A percentile compares a stretch with the other conserved stretches of the same genome.
phyloP scores from a whole-genome alignment of 2,329 filamentous ascomycete species.

The Trichoderma semiorbis region DNA sequence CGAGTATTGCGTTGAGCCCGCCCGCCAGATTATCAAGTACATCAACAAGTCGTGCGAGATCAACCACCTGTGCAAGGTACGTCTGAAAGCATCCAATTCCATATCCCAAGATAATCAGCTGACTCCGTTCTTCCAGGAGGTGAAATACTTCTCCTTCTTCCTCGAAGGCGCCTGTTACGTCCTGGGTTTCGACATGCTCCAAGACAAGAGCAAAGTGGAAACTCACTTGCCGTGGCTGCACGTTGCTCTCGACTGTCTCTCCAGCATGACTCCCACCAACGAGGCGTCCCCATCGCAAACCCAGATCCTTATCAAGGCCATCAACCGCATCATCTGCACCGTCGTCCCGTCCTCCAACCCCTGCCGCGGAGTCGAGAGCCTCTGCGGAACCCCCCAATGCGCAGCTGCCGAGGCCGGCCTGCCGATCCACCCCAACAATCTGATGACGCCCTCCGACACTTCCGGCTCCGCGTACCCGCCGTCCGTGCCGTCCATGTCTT shows the following conservation, averaged over 20 bases:
- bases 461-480: background rate
- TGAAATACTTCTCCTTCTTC: conserved; percentile 9
- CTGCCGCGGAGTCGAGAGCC: background rate
- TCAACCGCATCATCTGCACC: conserved; percentile 13
- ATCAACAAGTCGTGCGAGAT: conserved; percentile 12
- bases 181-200: conserved; percentile 11
- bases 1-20: conserved; percentile 9
- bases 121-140: background rate
- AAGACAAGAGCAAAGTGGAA: conserved; percentile 11
- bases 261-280: background rate
- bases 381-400: background rate
- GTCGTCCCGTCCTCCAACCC: background rate
- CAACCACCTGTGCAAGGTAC: conserved; percentile 3
- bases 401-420: background rate
- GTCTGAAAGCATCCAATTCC: background rate
- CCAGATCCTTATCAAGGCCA: conserved; percentile 11
- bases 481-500: conserved; percentile 1
- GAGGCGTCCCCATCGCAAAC: background rate
- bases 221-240: conserved; percentile 4
- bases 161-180: conserved; percentile 9
- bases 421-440: background rate
- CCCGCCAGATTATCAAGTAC: conserved; percentile 8
- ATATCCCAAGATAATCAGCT: background rate
- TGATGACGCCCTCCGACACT: background rate
- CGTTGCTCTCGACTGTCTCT: conserved; percentile 3